A percentile compares a stretch with the other conserved stretches of the same genome.
These are phyloP conservation scores for Epichloe gansuensis DNA, from an alignment of 2,329 filamentous ascomycete genomes.

Conservation along the genomic window DNA sequence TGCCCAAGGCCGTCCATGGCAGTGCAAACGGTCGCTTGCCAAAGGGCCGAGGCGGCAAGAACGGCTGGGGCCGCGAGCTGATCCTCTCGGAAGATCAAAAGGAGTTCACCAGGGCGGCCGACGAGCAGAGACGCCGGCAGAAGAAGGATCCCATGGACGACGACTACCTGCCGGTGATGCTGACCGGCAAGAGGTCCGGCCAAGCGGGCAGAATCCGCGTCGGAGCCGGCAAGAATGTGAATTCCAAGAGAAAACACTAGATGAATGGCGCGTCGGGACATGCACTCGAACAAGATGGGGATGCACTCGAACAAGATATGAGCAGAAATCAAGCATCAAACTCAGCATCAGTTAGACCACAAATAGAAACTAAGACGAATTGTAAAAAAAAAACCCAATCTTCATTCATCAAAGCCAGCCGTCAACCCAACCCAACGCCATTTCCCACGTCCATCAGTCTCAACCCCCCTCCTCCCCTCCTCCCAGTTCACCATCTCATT, in stretches of 20 bases:
- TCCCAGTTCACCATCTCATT: no score
- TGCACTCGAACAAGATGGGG: no score
- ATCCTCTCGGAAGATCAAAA: constrained; percentile 93
- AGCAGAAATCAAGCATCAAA: no score
- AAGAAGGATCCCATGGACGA: constrained; percentile 86
- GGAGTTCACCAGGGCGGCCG: constrained; percentile 59
- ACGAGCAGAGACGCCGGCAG: constrained; percentile 51
- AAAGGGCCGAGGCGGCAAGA: constrained; percentile 62
- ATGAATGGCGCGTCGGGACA: no score
- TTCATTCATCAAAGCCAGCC: neutral
- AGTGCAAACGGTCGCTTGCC: constrained; percentile 63
- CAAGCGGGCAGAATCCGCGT: constrained; percentile 59
- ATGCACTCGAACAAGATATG: no score
- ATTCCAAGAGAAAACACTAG: constrained; percentile 54
- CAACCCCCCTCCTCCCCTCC: no score
- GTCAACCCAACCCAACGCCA: no score
- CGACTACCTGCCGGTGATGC: constrained; percentile 74
- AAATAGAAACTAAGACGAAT: no score
- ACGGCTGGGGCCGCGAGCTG: constrained; percentile 72
- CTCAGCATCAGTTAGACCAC: no score
- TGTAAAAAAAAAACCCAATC: neutral
- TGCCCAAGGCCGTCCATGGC: constrained; percentile 81
- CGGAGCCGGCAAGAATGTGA: constrained; percentile 76
- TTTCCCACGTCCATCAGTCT: no score
- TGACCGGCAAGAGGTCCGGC: constrained; percentile 63